Base-by-base conservation (phyloP, 2,329 filamentous ascomycete genomes). In the Penicillium capsulatum region DNA sequence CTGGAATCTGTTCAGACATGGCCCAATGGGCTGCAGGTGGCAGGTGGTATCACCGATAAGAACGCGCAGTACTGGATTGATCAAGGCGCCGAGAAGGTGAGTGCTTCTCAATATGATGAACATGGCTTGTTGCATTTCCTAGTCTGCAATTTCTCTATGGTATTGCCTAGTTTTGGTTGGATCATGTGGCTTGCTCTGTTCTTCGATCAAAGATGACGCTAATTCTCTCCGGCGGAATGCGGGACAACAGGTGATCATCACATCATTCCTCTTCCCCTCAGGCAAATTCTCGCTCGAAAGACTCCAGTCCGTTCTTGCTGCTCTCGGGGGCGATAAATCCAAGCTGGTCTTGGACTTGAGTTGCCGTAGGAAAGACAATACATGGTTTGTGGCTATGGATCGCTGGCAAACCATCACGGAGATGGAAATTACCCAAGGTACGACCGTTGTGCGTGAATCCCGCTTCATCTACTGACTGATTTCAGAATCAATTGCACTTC, bases 361-460 rank as follows among this genome's bases (percentile, higher is more conserved):
- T 66, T 98, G 92, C 62, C 81, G 92, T 36, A 76, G 82, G 42
- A 83, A 81, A 44, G 84, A 76, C 26, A 73, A 83, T 40, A 83
- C 72, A 27, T 98, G 92, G 92, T 89, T 86, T 57, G 92, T 98
- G n/a, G 91, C 92, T 39, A 98, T 94, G 84, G 87, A 98, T 67
- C 94, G 94, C 65, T 98, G 92, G 92, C 92, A 97, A 73, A 95
- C 88, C 1, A 83, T 97, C 40, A 97, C 92, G 1, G 87, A 96
- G 58, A 94, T 95, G 81, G 88, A 96, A 62, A 81, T 98, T 50
- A 91, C 83, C 48, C 74, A 86, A 74, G 86, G 91, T 90, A 68
- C 40, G 66, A 20, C 16, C 5, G 13, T n/a, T 28, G 26, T 11
- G n/a, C 26, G 11, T 11, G 4, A 11, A 6, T 7, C n/a, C n/a